These are phyloP conservation scores for Cryptococcus hybrid DNA, from an alignment of 1,284 basidiomycete genomes.

Conservation along the genomic window DNA sequence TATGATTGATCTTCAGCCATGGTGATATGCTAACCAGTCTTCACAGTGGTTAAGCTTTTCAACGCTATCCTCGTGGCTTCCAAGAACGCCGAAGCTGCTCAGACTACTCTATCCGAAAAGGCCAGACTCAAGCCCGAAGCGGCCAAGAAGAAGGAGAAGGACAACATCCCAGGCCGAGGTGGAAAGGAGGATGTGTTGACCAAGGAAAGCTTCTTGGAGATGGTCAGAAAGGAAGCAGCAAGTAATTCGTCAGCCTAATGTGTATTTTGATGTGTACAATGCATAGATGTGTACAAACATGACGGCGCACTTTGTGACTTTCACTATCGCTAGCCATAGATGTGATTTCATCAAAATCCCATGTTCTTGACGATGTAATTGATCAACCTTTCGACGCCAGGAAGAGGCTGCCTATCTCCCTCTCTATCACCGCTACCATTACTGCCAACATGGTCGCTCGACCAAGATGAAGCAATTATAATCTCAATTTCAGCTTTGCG, in stretches of 20 bases:
- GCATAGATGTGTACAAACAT: neutral
- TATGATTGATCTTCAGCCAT: neutral
- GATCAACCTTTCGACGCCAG: neutral
- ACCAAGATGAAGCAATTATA: slow-evolving; percentile 40
- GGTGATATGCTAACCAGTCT: neutral
- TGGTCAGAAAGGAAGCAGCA: slow-evolving; percentile 41
- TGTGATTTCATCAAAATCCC: no score
- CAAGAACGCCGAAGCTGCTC: slow-evolving; percentile 37
- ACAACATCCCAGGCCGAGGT: slow-evolving; percentile 49
- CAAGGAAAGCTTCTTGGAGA: slow-evolving; percentile 52
- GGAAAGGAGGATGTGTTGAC: slow-evolving; percentile 46
- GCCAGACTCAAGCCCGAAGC: slow-evolving; percentile 41
- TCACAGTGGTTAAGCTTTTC: slow-evolving; percentile 51
- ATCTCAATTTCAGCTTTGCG: slow-evolving; percentile 89
- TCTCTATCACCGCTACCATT: neutral
- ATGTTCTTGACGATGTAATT: neutral
- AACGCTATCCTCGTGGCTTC: slow-evolving; percentile 51
- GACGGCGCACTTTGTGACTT: no score
- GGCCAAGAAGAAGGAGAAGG: slow-evolving; percentile 45
- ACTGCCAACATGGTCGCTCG: neutral
- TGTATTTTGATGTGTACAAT: neutral
- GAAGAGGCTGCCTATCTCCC: neutral
- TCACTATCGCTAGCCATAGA: no score
- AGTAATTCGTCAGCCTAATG: neutral
- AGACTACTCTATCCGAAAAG: slow-evolving; percentile 25